Base-by-base conservation (phyloP, 73 alveolate species). In the Paramecium bursaria region DNA sequence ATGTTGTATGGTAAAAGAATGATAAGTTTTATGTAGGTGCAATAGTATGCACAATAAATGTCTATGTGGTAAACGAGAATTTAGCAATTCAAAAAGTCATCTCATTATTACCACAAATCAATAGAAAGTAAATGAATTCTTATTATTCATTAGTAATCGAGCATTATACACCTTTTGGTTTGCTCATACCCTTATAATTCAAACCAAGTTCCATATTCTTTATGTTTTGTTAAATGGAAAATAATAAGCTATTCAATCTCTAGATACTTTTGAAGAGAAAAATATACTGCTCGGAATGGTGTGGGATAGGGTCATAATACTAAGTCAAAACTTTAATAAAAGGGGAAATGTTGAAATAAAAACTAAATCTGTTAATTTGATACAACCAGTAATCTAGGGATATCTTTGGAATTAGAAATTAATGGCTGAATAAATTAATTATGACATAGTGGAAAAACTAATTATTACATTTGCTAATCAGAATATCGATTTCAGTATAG, bases 161-260 rank as follows among this genome's bases (percentile, higher is more conserved):
- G 44, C 44, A 4, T 23, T 67, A 1, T 25, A 39, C 9, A 67
- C 82, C 7, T 67, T 39, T 67, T 67, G 82, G 82, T 19, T 67
- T 26, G 82, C 60, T 39, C 19, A 67, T 4, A 42, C 82, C 9
- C 21, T 67, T 9, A 67, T 67, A 5, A 3, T 67, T 19, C 44
- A 67, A 27, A 67, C 60, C 1, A 67, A 67, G 27, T 67, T 67
- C 22, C 82, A 67, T 42, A 19, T 67, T 15, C 55, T 67, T 1
- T 67, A 67, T 67, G 82, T 67, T 35, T 42, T 67, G 11, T 15
- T 67, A 1, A 67, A 67, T 67, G 82, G 82, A 3, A 67, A 42
- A 11, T 67, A 57, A 21, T 53, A 42, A 13, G 33, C 82, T 1
- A 67, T 67, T 13, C 44, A 67, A 67, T 67, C 82, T 9, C 33